Conservation (phyloP, 495 filamentous ascomycete species). For the Glarea lozoyensis region DNA sequence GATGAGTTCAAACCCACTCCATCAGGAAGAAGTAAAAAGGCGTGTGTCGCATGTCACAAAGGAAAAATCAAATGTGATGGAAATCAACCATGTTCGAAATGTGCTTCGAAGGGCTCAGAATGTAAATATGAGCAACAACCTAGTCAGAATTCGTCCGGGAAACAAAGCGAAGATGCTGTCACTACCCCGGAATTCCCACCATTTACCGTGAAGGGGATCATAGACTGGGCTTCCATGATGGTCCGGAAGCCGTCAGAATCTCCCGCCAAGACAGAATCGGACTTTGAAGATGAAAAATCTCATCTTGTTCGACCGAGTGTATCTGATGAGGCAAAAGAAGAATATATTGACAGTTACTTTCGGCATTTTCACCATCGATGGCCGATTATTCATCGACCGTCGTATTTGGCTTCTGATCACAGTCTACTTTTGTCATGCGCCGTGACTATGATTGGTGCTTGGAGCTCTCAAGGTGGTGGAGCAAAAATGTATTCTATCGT, state of each 20-base stretch:
- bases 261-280: not conserved
- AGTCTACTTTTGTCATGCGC: constrained; percentile 2
- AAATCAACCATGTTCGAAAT: constrained; percentile 18
- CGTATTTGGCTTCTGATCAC: not conserved
- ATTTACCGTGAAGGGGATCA: not conserved
- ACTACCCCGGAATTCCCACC: no score
- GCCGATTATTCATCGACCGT: constrained; percentile 13
- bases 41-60: constrained; percentile 22
- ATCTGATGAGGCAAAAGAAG: not conserved
- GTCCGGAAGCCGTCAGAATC: not conserved
- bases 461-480: constrained; percentile 7
- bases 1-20: constrained; percentile 11
- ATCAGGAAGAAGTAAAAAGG: constrained; percentile 15
- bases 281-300: not conserved
- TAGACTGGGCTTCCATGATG: constrained; percentile 8
- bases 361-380: constrained; percentile 17
- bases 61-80: constrained; percentile 25
- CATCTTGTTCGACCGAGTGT: not conserved
- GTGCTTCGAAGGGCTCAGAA: constrained; percentile 15
- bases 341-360: constrained; percentile 11
- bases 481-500: constrained; percentile 9
- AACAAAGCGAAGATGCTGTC: no score
- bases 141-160: no score
- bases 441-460: constrained; percentile 21
- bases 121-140: constrained; percentile 21